Base-by-base conservation (phyloP, 768 basidiomycete genomes). In the Tylopilus balloui region DNA sequence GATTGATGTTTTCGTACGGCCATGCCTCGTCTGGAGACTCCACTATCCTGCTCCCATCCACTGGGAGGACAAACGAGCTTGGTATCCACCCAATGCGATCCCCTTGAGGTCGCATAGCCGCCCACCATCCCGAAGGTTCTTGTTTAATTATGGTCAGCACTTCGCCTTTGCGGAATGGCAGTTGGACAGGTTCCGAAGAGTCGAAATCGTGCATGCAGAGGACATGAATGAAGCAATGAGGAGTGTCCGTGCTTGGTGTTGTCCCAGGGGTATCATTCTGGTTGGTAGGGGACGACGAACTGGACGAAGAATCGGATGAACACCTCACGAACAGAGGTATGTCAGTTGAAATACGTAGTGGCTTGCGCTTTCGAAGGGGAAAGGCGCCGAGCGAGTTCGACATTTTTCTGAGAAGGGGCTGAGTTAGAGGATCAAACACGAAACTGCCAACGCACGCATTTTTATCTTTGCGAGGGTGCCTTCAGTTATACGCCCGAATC, bases 101-200 rank as follows among this genome's bases (percentile, higher is more conserved):
- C 12, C 76, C 77, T 31, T 72, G 72, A 11, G 68, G 67, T 20
- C 79, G 73, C 68, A 85, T 77, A 17, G 87, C 88, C 17, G 84
- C 87, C 86, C 87, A 90, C 88, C 87, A 90, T 10, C 88, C 88
- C 2, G 81, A 78, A 12, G 76, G 73, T 64, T 88, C 85, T 64
- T 78, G 74, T 64, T 80, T 81, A 38, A 90, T 72, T 44, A 90
- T 71, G 20, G 79, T 76, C 24, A 91, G 67, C 19, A 88, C 77
- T 54, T 89, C 87, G 52, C 80, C 78, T 68, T 78, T 78, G 34
- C 66, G 67, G 64, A 90, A 88, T 4, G 77, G 68, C 15, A 89
- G 72, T 48, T 83, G 80, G 57, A 75, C 76, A 14, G 73, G 65
- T 55, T 88, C 88, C 20, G 75, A 69, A 3, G 85, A 78, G 20